Base-by-base conservation (phyloP, 148 eudicot species). In the Persicaria maculosa region DNA sequence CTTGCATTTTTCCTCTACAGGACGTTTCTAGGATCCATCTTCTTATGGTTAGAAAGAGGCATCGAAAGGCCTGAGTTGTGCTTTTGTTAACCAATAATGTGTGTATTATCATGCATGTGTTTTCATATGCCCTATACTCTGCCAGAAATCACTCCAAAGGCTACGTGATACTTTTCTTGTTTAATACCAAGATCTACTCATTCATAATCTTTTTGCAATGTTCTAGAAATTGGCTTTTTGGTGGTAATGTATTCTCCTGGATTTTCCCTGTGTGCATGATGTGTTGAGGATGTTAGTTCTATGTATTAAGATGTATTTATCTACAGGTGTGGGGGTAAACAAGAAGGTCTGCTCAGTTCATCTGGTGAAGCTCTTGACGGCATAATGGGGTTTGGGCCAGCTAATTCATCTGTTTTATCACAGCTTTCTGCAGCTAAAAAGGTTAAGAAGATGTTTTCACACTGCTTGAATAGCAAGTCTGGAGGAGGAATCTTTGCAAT, bases 401-500 rank as follows among this genome's bases (percentile, higher is more conserved):
- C 93, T 77, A 92, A 92, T 77, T 82, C 97, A 17, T 95, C 98
- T n/a, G 76, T 90, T 50, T 73, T 92, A 78, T 95, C 98, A 72
- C 98, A 95, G 82, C 93, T 95, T 82, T 90, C 96, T 71, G 83
- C 86, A 2, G 80, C 91, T 50, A 84, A 87, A 40, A 88, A 88
- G 85, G 91, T 86, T 72, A 87, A 82, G 77, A 95, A 85, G 78
- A 79, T 88, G 79, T 95, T 95, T 82, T 79, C 98, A 19, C 98
- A 95, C 78, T 95, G 98, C 85, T 87, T 95, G 86, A 92, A 92
- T 78, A 82, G 91, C 54, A 73, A 15, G 43, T 74, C 84, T 31
- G 98, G 98, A 74, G 98, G 98, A 69, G 98, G 97, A 17, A 90
- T 92, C 54, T 92, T 92, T 79, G 93, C 98, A 61, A 89, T 95